Evolutionary conservation across 2,329 filamentous ascomycete genomes (phyloP).

Genomic region (Venturia aucupariae): DNA sequence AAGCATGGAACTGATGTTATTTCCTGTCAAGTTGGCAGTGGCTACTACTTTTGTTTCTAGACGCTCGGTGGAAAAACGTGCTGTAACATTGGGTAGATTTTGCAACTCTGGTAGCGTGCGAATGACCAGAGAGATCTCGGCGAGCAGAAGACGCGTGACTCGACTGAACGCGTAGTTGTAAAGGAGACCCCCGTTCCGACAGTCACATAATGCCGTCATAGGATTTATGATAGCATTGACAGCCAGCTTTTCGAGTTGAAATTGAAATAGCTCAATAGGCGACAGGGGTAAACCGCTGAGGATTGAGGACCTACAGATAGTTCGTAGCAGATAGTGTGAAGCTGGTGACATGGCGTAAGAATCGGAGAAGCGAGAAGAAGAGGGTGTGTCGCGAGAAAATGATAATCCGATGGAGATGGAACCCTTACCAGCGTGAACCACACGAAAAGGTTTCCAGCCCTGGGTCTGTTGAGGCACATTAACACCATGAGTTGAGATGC

Average conservation of each 20-base stretch:
- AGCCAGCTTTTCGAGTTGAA: constrained; percentile 71
- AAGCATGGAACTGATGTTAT: constrained; percentile 58
- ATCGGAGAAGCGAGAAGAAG: constrained; percentile 16
- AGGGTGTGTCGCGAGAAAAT: constrained; percentile 28
- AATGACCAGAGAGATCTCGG: constrained; percentile 66
- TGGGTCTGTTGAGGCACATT: constrained; percentile 26
- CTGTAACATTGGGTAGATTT: constrained; percentile 48
- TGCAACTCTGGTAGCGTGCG: constrained; percentile 64
- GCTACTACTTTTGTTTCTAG: constrained; percentile 51
- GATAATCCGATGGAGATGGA: constrained; percentile 48
- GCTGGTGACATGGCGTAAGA: constrained; percentile 20
- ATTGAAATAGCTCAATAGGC: constrained; percentile 53
- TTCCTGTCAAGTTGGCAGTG: constrained; percentile 44
- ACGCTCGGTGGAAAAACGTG: constrained; percentile 51
- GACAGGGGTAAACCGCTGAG: constrained; percentile 52
- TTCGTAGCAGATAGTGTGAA: constrained; percentile 19
- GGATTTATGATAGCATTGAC: constrained; percentile 72
- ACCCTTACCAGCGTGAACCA: constrained; percentile 50
- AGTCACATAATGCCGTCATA: constrained; percentile 69
- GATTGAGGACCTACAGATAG: constrained; percentile 50
- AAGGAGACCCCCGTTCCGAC: constrained; percentile 61
- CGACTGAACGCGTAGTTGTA: constrained; percentile 56
- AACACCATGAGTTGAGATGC: constrained; percentile 53
- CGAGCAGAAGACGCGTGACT: constrained; percentile 61
- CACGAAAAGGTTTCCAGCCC: constrained; percentile 38